Evolutionary conservation across 1,139 yeast species (phyloP).

Genomic region (Blastobotrys niveus): DNA sequence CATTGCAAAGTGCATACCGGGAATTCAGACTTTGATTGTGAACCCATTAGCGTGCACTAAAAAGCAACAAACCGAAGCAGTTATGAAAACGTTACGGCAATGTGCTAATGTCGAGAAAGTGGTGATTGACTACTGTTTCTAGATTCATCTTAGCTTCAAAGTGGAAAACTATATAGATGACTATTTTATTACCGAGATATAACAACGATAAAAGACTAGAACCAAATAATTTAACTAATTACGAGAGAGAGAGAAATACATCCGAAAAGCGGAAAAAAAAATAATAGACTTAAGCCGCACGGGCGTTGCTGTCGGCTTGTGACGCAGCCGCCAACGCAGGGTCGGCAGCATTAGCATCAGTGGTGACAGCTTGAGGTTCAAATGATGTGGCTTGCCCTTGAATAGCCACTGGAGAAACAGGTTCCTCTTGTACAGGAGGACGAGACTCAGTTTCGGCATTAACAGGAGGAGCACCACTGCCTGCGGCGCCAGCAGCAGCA

Average conservation of each 20-base stretch:
- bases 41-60: too few species aligned
- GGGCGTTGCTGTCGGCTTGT: background rate
- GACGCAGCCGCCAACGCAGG: background rate
- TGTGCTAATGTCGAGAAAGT: too few species aligned
- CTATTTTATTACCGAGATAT: too few species aligned
- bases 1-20: background rate
- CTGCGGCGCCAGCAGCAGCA: slow-evolving; percentile 28
- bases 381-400: background rate
- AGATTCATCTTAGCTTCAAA: too few species aligned
- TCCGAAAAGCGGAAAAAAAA: too few species aligned
- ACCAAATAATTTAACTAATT: too few species aligned
- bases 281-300: background rate
- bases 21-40: too few species aligned
- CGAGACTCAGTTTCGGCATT: slow-evolving; percentile 5
- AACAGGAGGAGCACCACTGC: slow-evolving; percentile 1
- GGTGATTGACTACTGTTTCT: too few species aligned
- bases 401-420: background rate
- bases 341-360: background rate
- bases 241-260: too few species aligned
- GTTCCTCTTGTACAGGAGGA: background rate
- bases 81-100: too few species aligned
- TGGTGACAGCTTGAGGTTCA: background rate
- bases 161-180: too few species aligned
- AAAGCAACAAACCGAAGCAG: background rate
- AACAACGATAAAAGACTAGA: too few species aligned